Evolutionary conservation across 768 basidiomycete species (phyloP).

Genomic region (Mycena alexandri): DNA sequence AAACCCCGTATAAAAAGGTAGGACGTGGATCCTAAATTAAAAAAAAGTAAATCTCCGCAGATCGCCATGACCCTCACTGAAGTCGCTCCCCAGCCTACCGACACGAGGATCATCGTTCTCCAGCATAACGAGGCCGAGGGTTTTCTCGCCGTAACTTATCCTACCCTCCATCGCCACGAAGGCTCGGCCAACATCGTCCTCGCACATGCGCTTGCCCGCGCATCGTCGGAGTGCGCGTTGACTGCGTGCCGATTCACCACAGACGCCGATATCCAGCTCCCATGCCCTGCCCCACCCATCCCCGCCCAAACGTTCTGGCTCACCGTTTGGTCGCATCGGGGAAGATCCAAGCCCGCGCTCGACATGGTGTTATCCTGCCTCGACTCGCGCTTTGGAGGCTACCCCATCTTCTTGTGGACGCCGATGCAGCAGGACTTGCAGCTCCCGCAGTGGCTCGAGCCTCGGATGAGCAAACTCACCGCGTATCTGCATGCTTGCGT

Average conservation of each 20-base stretch:
- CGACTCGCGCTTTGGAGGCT: constrained; percentile 56
- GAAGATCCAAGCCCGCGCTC: constrained; percentile 47
- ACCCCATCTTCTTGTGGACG: constrained; percentile 68
- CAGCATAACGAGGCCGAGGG: constrained; percentile 55
- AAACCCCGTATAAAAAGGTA: constrained; percentile 1
- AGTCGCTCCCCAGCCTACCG: background rate
- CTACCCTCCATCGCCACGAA: constrained; percentile 58
- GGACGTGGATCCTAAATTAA: background rate
- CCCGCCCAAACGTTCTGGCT: constrained; percentile 58
- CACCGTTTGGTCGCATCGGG: constrained; percentile 58
- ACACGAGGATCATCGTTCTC: constrained; percentile 44
- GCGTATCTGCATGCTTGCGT: constrained; percentile 54
- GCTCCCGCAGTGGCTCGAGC: constrained; percentile 47
- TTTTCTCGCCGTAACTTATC: constrained; percentile 57
- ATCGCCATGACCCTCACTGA: constrained; percentile 38
- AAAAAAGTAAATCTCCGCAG: too few relatives aligned
- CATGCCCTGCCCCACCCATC: constrained; percentile 40
- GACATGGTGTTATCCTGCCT: constrained; percentile 64
- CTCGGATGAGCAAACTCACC: constrained; percentile 52
- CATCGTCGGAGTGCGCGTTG: constrained; percentile 52
- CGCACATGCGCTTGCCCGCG: constrained; percentile 61
- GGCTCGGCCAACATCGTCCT: constrained; percentile 66
- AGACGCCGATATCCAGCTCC: constrained; percentile 48
- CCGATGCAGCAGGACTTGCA: constrained; percentile 44
- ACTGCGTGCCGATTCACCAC: constrained; percentile 52